Percentiles rank a stretch among this genome's conserved stretches.
phyloP scores from a whole-genome alignment of 164 flowering plant genomes.

The Sedum album region DNA sequence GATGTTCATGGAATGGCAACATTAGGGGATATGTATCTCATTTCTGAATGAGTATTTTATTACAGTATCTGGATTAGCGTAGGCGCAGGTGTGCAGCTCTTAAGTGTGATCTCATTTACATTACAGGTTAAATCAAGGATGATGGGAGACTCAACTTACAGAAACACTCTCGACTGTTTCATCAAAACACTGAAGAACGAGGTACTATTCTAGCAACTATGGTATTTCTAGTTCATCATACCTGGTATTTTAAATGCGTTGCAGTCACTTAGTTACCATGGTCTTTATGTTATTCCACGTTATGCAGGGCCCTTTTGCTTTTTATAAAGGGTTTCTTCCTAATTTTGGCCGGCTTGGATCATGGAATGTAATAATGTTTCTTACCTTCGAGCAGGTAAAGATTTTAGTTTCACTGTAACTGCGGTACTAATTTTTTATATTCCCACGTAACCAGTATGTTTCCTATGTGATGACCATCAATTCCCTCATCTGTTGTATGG shows the following conservation, averaged over 20 bases:
- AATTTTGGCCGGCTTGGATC: constrained; percentile 86
- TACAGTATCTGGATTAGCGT: neutral
- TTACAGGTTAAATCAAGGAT: constrained; percentile 91
- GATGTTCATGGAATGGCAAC: neutral
- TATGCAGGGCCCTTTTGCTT: constrained; percentile 75
- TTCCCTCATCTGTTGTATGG: neutral
- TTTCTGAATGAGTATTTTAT: neutral
- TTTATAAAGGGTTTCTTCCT: constrained; percentile 86
- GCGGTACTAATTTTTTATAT: neutral
- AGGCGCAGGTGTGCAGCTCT: neutral
- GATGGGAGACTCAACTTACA: constrained; percentile 93
- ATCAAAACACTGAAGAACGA: constrained; percentile 72
- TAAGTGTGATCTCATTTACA: constrained; percentile 4
- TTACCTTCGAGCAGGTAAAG: constrained; percentile 85
- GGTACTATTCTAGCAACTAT: constrained; percentile 26
- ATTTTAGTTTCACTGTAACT: neutral
- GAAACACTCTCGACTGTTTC: constrained; percentile 83
- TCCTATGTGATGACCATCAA: neutral
- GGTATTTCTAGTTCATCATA: neutral
- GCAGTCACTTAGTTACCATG: neutral
- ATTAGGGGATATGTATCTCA: neutral
- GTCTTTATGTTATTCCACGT: neutral
- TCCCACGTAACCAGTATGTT: neutral
- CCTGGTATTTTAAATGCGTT: neutral
- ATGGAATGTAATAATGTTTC: constrained; percentile 89